These are phyloP conservation scores for Leptographium galeiforme DNA, from an alignment of 2,329 filamentous ascomycete genomes.

Conservation along the genomic window DNA sequence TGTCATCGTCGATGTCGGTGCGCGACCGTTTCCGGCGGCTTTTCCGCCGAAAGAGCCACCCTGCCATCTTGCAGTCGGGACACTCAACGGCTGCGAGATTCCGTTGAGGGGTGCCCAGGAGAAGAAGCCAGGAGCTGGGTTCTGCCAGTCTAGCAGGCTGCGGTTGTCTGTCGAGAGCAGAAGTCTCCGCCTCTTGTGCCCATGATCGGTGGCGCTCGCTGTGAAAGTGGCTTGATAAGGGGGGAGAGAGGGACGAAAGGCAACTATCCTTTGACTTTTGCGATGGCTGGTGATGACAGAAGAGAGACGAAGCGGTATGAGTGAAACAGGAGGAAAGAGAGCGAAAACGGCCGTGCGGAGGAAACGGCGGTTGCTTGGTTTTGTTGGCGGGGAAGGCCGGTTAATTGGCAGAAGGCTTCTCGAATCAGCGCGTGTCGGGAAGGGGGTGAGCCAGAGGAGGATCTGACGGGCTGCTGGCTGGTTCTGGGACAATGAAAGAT, in stretches of 20 bases:
- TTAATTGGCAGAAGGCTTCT: background rate
- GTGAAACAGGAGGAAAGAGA: background rate
- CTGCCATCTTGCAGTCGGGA: constrained; percentile 40
- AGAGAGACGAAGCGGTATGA: background rate
- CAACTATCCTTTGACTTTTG: too few relatives aligned
- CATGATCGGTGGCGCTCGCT: background rate
- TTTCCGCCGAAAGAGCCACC: constrained; percentile 73
- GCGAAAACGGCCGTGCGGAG: background rate
- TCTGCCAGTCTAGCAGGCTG: background rate
- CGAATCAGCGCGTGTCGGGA: background rate
- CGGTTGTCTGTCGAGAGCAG: background rate
- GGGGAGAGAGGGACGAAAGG: background rate
- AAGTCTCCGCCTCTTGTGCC: background rate
- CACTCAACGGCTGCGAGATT: background rate
- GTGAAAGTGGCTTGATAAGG: background rate
- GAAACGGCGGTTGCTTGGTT: background rate
- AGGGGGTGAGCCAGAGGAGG: too few relatives aligned
- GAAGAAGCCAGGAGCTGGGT: background rate
- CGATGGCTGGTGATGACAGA: background rate
- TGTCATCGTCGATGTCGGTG: constrained; percentile 37
- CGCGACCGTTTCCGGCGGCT: constrained; percentile 49
- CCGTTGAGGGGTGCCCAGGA: background rate
- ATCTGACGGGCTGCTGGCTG: too few relatives aligned
- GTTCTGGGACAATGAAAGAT: background rate
- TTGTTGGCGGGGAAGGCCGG: background rate